Evolutionary conservation across 805 yeast species (phyloP).

Genomic region (Peterozyma toletana): DNA sequence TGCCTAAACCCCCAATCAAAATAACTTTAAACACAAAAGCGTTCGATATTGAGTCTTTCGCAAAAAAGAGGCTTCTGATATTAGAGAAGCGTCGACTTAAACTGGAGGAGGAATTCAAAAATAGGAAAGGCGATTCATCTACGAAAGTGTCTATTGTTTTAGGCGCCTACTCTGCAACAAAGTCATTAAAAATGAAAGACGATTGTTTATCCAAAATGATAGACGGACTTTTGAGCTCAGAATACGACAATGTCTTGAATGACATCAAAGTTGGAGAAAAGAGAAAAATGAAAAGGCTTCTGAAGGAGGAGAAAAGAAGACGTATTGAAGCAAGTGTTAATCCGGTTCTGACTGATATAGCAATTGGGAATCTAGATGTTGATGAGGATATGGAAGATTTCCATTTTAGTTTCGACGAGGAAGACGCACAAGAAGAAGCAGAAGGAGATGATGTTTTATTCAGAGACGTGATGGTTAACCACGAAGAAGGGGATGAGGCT

Average conservation of each 20-base stretch:
- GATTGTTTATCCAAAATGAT: slow-evolving; percentile 14
- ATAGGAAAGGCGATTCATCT: slow-evolving; percentile 24
- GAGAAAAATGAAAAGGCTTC: slow-evolving; percentile 19
- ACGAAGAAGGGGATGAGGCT: background rate
- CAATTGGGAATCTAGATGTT: slow-evolving; percentile 7
- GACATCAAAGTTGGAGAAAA: slow-evolving; percentile 25
- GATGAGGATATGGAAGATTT: slow-evolving; percentile 15
- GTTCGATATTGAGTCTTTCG: slow-evolving; percentile 54
- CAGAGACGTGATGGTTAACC: slow-evolving; percentile 6
- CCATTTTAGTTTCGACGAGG: slow-evolving; percentile 21
- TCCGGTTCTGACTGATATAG: slow-evolving; percentile 7
- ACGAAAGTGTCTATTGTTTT: slow-evolving; percentile 20
- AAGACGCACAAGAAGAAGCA: slow-evolving; percentile 3
- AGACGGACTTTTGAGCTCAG: slow-evolving; percentile 10
- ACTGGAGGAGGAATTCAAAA: slow-evolving; percentile 24
- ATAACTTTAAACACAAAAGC: slow-evolving; percentile 11
- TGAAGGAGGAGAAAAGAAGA: slow-evolving; percentile 19
- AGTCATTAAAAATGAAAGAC: slow-evolving; percentile 12
- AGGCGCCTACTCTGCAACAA: slow-evolving; percentile 21
- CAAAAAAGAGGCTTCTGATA: slow-evolving; percentile 34
- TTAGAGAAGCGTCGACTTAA: slow-evolving; percentile 25
- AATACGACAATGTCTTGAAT: slow-evolving; percentile 14
- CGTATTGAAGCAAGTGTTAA: slow-evolving; percentile 13
- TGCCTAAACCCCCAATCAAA: too few relatives aligned
- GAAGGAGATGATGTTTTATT: slow-evolving; percentile 6